Base-by-base conservation (phyloP, 192 early-diverging fungal species). In the Coemansia furcata region DNA sequence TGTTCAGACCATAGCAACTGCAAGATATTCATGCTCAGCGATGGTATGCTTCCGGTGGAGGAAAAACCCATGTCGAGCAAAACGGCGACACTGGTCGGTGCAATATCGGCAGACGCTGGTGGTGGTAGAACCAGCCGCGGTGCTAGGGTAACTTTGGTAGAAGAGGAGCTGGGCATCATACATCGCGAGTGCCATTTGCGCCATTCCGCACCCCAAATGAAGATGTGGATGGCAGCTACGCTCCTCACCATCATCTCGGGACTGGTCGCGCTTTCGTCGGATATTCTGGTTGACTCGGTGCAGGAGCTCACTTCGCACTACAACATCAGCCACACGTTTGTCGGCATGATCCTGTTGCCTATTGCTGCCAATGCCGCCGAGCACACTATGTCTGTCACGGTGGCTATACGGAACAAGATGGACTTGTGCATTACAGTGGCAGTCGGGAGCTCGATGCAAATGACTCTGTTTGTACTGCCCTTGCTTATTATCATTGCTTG, bases 351-450 rank as follows among this genome's bases (percentile, higher is more conserved):
- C 52, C 68, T 98, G 35, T 65, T 98, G 63, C 95, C 96, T 1
- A 88, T 97, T 58, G 94, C 95, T 14, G 90, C 92, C 54, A 96
- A 94, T 73, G 91, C 88, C 6, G 91, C 89, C 10, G 92, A 94
- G 70, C 95, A 95, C 80, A 85, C 93, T 5, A 94, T 89, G 52
- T 90, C 95, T 12, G 85, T 96, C 36, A 88, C 89, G 3, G 88
- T 90, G 62, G 94, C 95, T 6, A 85, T 94, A 77, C 89, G 91
- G 62, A 87, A 98, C 82, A 95, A 96, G 79, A 95, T 96, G 95
- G 87, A 90, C 43, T 50, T 90, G 62, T 85, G 85, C 21, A 88
- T 92, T 54, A 86, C 88, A 35, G 87, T 93, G 15, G 90, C 92
- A 4, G 76, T 93, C 36, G 94, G 94, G 1, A 89, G 88, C 35